Conservation (phyloP, 352 stramenopile genomes). For the Phytophthora chlamydospora region DNA sequence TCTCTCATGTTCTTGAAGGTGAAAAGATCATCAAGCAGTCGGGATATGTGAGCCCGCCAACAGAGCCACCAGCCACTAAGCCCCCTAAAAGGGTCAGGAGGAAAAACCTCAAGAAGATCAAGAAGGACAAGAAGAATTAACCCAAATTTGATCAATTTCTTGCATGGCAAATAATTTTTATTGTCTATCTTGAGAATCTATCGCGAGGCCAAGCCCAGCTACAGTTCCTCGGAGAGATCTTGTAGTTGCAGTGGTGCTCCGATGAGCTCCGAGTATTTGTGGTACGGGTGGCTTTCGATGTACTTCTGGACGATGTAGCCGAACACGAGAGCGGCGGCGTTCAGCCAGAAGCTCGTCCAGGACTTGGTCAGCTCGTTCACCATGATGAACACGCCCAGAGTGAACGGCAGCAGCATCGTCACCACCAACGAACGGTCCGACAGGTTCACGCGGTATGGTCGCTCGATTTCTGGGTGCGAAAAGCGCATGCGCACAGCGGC, state of each 20-base stretch:
- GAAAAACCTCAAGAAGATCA: conserved; percentile 1
- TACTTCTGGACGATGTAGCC: conserved; percentile 67
- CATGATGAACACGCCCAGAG: conserved; percentile 72
- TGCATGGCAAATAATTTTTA: conserved; percentile 22
- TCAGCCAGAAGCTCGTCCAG: conserved; percentile 66
- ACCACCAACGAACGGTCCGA: conserved; percentile 62
- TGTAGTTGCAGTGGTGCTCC: conserved; percentile 39
- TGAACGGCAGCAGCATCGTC: conserved; percentile 62
- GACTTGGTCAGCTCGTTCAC: conserved; percentile 86
- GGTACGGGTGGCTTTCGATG: conserved; percentile 67
- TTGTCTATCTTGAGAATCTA: conserved; percentile 18
- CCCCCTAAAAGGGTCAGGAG: conserved; percentile 9
- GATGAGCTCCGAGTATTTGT: conserved; percentile 59
- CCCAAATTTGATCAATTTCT: conserved; percentile 15
- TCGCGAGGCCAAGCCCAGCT: conserved; percentile 10
- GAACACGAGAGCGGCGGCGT: conserved; percentile 50
- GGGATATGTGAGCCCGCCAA: conserved; percentile 16
- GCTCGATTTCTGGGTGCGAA: conserved; percentile 72
- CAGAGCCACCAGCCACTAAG: conserved; percentile 15
- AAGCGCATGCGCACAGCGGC: conserved; percentile 81
- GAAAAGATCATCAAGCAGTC: conserved; percentile 35
- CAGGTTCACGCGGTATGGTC: conserved; percentile 77
- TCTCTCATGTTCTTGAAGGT: conserved; percentile 46
- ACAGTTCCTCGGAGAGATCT: conserved; percentile 61
- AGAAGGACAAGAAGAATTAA: conserved; percentile 22